phyloP scores from a whole-genome alignment of 2,329 filamentous ascomycete species.

The Cladosporium sphaerospermum region DNA sequence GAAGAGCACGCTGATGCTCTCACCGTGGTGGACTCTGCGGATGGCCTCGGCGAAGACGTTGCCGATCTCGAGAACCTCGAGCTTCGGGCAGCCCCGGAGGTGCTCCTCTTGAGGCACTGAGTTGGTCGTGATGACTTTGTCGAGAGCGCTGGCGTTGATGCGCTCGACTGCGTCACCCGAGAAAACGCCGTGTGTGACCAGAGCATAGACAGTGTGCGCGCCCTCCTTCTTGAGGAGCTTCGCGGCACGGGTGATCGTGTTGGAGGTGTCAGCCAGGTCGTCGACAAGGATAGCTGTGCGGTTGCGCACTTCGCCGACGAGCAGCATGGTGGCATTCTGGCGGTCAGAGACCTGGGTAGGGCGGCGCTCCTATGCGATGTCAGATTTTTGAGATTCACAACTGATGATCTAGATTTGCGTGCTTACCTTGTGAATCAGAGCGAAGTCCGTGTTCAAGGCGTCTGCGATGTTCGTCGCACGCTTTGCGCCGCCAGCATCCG shows the following conservation, averaged over 20 bases:
- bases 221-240: constrained; percentile 93
- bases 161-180: constrained; percentile 91
- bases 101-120: constrained; percentile 86
- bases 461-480: constrained; percentile 93
- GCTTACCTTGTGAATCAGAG: constrained; percentile 90
- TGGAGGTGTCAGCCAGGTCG: constrained; percentile 90
- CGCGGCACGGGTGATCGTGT: constrained; percentile 92
- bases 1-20: constrained; percentile 95
- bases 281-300: constrained; percentile 86
- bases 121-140: constrained; percentile 93
- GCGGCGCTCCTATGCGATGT: constrained; percentile 63
- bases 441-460: constrained; percentile 87
- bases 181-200: constrained; percentile 91
- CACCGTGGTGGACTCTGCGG: constrained; percentile 90
- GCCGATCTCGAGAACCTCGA: constrained; percentile 87
- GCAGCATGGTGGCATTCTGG: constrained; percentile 80
- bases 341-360: constrained; percentile 82
- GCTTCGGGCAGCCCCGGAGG: constrained; percentile 68
- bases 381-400: constrained; percentile 9
- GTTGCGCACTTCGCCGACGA: constrained; percentile 78
- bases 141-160: constrained; percentile 86
- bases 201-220: constrained; percentile 81
- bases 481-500: constrained; percentile 94
- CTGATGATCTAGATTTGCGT: too few species aligned
- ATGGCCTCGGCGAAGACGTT: constrained; percentile 90